Base-by-base conservation (phyloP, 139 green algal genomes). In the Volvox africanus region DNA sequence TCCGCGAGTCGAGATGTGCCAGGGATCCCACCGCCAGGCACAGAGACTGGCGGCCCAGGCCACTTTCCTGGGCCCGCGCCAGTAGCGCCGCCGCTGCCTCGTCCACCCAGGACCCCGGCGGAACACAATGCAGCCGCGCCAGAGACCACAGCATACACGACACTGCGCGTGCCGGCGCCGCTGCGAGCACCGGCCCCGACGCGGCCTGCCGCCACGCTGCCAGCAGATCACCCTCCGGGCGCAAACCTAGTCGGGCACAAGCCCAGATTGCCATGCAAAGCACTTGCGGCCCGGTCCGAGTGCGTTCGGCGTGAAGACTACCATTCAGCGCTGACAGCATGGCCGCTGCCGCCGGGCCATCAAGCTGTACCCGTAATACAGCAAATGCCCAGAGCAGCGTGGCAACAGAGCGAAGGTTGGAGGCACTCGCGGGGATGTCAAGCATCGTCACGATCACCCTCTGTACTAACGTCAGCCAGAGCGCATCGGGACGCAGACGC, bases 101-200 rank as follows among this genome's bases (percentile, higher is more conserved):
- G 35, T 88, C 89, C 1, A 88, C 22, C 82, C 89, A 88, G 9
- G 36, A 30, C 11, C 65, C 62, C 76, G 37, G 37, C 36, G 69
- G 73, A 55, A 80, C 82, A 32, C n/a, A 65, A n/a, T 32, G 55
- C 32, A 94, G 86, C 67, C 36, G 32, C 33, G 65, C 86, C 26
- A 91, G 87, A 55, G 87, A 82, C 87, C 87, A 91, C 87, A 86
- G 22, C 76, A 86, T 91, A 17, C 50, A 30, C 16, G 87, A 67
- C 24, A 91, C 18, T 2, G 76, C 67, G 1, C 76, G 76, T 9
- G 33, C 61, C 18, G 61, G 33, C 14, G 76, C 61, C 0, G 12
- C 33, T 24, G 76, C 76, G 55, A 91, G 76, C 61, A 22, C 0
- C 76, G 26, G 6, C 2, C 21, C 28, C 16, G 61, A 30, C 61